Conservation (phyloP, 331 rosid genomes). For the Rosa hybrid region DNA sequence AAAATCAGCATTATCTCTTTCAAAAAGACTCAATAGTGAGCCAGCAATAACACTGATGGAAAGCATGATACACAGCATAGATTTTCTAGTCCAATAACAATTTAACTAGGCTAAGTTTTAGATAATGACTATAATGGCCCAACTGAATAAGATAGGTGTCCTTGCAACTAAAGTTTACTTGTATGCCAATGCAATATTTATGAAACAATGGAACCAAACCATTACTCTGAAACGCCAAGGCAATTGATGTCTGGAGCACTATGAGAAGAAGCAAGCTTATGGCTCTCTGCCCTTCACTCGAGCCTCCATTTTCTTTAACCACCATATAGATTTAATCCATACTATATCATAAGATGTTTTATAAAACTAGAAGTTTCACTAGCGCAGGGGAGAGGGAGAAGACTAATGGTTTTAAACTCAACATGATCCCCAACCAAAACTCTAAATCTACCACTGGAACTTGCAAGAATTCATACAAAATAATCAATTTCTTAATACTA, state of each 20-base stretch:
- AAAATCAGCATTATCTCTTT: neutral
- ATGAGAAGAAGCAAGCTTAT: conserved; percentile 17
- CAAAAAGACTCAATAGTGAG: neutral
- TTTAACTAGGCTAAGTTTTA: neutral
- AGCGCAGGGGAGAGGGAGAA: neutral
- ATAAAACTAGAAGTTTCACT: neutral
- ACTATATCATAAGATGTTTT: neutral
- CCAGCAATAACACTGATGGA: neutral
- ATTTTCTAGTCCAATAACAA: neutral
- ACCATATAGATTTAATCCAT: neutral
- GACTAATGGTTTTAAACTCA: neutral
- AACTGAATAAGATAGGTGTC: neutral
- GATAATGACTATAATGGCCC: neutral
- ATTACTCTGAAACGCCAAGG: neutral
- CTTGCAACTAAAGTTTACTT: conserved; percentile 2
- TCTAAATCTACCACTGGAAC: neutral
- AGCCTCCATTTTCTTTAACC: conserved; percentile 5
- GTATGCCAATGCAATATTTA: conserved; percentile 31
- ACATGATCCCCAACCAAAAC: neutral
- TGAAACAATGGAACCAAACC: neutral
- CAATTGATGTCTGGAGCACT: conserved; percentile 5
- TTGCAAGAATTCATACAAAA: neutral
- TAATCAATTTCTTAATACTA: neutral
- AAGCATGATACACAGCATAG: neutral
- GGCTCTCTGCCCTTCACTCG: conserved; percentile 13